Conservation (phyloP, 768 basidiomycete genomes). For the Psilocybe tampanensis region DNA sequence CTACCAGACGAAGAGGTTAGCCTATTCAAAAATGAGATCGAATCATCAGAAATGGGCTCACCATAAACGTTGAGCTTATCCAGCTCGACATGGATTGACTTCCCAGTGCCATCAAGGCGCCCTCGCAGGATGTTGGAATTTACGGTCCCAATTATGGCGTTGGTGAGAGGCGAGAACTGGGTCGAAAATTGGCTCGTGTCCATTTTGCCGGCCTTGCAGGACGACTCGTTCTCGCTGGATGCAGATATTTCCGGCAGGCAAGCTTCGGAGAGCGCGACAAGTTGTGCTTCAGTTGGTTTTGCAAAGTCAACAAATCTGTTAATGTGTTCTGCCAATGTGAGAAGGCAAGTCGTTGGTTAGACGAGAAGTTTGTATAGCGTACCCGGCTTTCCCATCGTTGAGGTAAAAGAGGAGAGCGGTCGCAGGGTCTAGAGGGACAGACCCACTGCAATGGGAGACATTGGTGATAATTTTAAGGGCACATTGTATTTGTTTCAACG, state of each 20-base stretch:
- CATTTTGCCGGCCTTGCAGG: constrained; percentile 40
- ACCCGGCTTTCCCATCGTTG: constrained; percentile 1
- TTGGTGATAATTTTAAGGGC: constrained; percentile 2
- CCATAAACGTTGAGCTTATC: constrained; percentile 53
- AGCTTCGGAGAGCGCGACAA: constrained; percentile 14
- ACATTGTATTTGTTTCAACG: constrained; percentile 3
- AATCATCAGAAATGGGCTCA: no score
- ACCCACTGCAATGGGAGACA: constrained; percentile 15
- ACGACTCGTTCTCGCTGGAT: constrained; percentile 19
- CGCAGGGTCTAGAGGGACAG: constrained; percentile 3
- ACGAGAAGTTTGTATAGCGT: no score
- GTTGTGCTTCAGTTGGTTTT: neutral
- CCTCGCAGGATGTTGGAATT: constrained; percentile 21
- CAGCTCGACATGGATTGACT: constrained; percentile 31
- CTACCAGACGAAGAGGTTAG: no score
- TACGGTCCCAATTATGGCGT: constrained; percentile 24
- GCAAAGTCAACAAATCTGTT: constrained; percentile 37
- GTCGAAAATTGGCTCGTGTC: constrained; percentile 35
- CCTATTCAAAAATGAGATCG: no score
- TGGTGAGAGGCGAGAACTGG: constrained; percentile 26
- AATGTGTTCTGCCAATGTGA: no score
- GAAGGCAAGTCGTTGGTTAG: no score
- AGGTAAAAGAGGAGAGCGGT: constrained; percentile 13
- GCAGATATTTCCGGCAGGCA: constrained; percentile 29
- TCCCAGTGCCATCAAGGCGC: constrained; percentile 2